phyloP scores from a whole-genome alignment of 805 yeast genomes.

The Myxozyma neglecta region DNA sequence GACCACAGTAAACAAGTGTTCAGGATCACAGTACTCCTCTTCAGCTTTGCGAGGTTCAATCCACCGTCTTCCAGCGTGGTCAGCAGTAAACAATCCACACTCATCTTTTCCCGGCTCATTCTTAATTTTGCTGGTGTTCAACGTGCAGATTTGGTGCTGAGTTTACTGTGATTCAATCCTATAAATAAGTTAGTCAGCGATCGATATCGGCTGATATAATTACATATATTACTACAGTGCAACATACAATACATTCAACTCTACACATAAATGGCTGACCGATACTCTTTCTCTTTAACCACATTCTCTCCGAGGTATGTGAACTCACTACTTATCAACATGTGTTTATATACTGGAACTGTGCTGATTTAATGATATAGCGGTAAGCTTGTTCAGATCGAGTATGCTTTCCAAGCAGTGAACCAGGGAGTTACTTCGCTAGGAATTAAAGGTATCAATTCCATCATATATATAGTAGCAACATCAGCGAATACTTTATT shows the following conservation, averaged over 20 bases:
- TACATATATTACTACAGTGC: neutral
- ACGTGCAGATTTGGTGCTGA: neutral
- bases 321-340: no score
- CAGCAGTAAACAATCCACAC: neutral
- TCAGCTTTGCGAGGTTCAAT: neutral
- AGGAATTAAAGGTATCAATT: conserved; percentile 62
- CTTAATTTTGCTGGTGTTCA: neutral
- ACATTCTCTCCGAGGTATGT: conserved; percentile 95
- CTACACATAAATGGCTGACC: conserved; percentile 73
- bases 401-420: conserved; percentile 95
- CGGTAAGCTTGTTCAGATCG: conserved; percentile 97
- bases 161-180: neutral
- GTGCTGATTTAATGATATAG: conserved; percentile 43
- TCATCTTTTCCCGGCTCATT: neutral
- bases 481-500: no score
- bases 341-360: no score
- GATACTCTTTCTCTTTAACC: conserved; percentile 95
- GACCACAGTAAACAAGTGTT: neutral
- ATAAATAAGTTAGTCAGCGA: neutral
- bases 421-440: conserved; percentile 96
- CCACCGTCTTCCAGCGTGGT: conserved; percentile 15
- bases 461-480: no score
- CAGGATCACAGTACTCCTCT: neutral
- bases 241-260: no score
- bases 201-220: neutral